Base-by-base conservation (phyloP, 805 yeast genomes). In the Myxozyma neglecta region DNA sequence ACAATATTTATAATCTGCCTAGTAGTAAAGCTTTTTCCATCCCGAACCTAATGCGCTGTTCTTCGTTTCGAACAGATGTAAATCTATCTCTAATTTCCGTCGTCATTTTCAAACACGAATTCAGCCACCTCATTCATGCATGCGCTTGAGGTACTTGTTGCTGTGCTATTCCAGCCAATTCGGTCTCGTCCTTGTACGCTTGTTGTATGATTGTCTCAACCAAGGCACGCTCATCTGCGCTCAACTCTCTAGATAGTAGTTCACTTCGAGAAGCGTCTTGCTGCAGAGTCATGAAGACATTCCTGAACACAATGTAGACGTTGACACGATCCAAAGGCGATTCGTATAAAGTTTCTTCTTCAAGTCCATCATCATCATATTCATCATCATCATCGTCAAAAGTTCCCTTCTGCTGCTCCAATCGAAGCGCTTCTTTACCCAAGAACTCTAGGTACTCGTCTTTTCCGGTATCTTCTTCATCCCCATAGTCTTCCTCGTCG, bases 241-340 rank as follows among this genome's bases (percentile, higher is more conserved):
- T 29, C 9, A 59, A 40, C 35, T 48, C 63, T 7, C 59, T 51
- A 6, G 68, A 43, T 36, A 63, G 40, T 7, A 60, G 10, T 44
- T 56, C 61, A 29, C 51, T 42, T 34, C 65, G 47, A 8, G 61
- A 35, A 6, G 61, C 43, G 39, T 60, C 39, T 32, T 54, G 64
- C 49, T 64, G 67, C 2, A 63, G 37, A 16, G 64, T 48, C 52
- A 50, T 13, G 45, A 89, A 74, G 18, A 83, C 80, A 18, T 82
- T 80, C 59, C 85, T 83, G 74, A 91, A 85, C 1, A 84, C 82
- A 14, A 79, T 79, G 74, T 85, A 90, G 2, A 88, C 86, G 71
- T 93, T 88, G 53, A 91, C 75, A 46, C 79, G 77, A 71, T 93
- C 97, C 52, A 94, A 80, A 3, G 96, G 86, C 0, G 93, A 87